Evolutionary conservation across 139 green algal genomes (phyloP).

Genomic region (Picochlorum sp.): DNA sequence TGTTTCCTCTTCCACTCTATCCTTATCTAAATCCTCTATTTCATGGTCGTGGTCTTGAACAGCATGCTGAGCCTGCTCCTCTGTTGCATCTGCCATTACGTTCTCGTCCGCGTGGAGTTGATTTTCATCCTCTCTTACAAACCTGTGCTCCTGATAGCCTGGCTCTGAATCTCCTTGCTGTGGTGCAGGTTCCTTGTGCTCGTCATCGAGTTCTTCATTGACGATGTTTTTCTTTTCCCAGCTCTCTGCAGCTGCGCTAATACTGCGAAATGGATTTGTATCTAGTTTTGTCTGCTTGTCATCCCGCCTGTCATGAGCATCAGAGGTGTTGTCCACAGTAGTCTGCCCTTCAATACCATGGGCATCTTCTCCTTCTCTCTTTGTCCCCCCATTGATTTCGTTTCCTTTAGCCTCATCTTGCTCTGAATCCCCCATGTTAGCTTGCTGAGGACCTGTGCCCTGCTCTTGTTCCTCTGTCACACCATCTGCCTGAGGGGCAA

Average conservation of each 20-base stretch:
- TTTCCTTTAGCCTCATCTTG: constrained; percentile 8
- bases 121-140: constrained; percentile 1
- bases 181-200: constrained; percentile 9
- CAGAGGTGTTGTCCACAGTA: neutral
- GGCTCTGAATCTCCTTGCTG: neutral
- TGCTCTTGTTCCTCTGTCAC: constrained; percentile 4
- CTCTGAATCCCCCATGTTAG: constrained; percentile 6
- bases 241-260: constrained; percentile 62
- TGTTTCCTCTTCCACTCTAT: constrained; percentile 6
- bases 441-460: constrained; percentile 14
- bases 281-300: neutral
- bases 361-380: neutral
- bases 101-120: neutral
- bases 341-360: neutral
- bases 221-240: constrained; percentile 65
- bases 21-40: neutral
- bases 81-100: neutral
- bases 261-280: constrained; percentile 58
- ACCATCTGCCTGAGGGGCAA: constrained; percentile 13
- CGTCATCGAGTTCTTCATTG: constrained; percentile 33
- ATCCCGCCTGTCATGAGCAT: neutral
- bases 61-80: neutral
- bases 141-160: neutral
- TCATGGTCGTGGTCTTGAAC: neutral
- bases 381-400: constrained; percentile 22